phyloP scores from a whole-genome alignment of 2,329 filamentous ascomycete genomes.

The Daldinia sp. region DNA sequence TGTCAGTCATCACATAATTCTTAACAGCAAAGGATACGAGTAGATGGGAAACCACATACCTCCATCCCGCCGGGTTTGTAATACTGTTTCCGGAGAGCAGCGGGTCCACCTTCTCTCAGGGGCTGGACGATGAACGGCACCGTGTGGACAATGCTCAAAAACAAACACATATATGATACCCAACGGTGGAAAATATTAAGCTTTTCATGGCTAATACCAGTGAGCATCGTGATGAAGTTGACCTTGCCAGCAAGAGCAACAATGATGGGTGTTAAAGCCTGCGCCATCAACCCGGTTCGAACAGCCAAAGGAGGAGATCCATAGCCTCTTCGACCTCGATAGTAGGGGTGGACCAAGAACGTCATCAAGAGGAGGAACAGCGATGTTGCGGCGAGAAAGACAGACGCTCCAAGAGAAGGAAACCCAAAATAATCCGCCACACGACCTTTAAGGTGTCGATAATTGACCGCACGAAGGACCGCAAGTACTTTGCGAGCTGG shows the following conservation, averaged over 20 bases:
- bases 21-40: not conserved
- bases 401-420: conserved; percentile 31
- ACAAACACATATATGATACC: conserved; percentile 40
- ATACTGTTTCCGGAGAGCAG: conserved; percentile 32
- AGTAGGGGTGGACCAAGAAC: conserved; percentile 39
- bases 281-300: conserved; percentile 38
- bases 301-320: conserved; percentile 38
- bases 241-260: conserved; percentile 40
- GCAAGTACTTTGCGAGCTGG: conserved; percentile 26
- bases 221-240: conserved; percentile 41
- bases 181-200: conserved; percentile 39
- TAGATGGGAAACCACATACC: conserved; percentile 14
- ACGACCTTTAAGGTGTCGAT: conserved; percentile 36
- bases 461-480: conserved; percentile 31
- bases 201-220: conserved; percentile 41
- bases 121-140: conserved; percentile 38
- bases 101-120: conserved; percentile 31
- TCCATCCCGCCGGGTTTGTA: conserved; percentile 38
- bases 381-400: conserved; percentile 28
- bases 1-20: not conserved
- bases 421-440: conserved; percentile 35
- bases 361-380: conserved; percentile 35
- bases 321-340: conserved; percentile 34
- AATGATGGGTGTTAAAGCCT: conserved; percentile 39
- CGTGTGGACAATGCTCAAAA: conserved; percentile 33